Evolutionary conservation across 2,329 filamentous ascomycete species (phyloP).

Genomic region (Fusarium nygamai): DNA sequence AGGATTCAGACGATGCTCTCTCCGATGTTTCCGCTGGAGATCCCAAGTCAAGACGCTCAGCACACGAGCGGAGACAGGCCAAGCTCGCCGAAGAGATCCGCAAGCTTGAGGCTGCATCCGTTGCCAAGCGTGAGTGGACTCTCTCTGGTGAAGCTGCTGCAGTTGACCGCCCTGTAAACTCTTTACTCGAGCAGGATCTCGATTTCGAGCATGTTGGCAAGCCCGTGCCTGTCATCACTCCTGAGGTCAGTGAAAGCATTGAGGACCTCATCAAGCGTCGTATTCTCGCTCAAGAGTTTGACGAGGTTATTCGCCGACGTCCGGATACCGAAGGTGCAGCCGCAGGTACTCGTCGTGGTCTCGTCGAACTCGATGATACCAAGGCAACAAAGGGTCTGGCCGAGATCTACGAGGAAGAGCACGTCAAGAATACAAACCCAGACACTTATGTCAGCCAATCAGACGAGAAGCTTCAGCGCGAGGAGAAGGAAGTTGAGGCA

Average conservation of each 20-base stretch:
- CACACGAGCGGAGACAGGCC: constrained; percentile 87
- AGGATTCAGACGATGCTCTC: constrained; percentile 71
- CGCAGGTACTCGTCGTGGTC: constrained; percentile 71
- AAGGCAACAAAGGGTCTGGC: constrained; percentile 90
- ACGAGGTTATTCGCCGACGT: constrained; percentile 85
- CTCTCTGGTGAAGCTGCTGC: constrained; percentile 88
- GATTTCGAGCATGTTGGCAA: constrained; percentile 97
- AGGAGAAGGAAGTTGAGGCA: constrained; percentile 83
- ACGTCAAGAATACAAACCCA: constrained; percentile 80
- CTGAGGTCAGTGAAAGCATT: constrained; percentile 88
- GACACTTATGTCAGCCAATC: constrained; percentile 81
- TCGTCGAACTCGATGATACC: constrained; percentile 84
- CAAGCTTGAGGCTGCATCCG: constrained; percentile 85
- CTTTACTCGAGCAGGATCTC: constrained; percentile 90
- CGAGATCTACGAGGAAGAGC: constrained; percentile 94
- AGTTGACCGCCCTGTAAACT: constrained; percentile 85
- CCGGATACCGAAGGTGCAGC: constrained; percentile 77
- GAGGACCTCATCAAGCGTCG: constrained; percentile 94
- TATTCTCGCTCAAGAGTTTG: constrained; percentile 89
- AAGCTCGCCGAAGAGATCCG: constrained; percentile 91
- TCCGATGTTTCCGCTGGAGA: constrained; percentile 75
- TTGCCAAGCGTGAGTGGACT: constrained; percentile 92
- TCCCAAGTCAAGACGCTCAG: constrained; percentile 78
- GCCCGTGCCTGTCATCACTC: constrained; percentile 91
- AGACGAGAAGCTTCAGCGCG: constrained; percentile 82